Conservation (phyloP, 1,284 basidiomycete genomes). For the Cutaneotrichosporon curvatum region DNA sequence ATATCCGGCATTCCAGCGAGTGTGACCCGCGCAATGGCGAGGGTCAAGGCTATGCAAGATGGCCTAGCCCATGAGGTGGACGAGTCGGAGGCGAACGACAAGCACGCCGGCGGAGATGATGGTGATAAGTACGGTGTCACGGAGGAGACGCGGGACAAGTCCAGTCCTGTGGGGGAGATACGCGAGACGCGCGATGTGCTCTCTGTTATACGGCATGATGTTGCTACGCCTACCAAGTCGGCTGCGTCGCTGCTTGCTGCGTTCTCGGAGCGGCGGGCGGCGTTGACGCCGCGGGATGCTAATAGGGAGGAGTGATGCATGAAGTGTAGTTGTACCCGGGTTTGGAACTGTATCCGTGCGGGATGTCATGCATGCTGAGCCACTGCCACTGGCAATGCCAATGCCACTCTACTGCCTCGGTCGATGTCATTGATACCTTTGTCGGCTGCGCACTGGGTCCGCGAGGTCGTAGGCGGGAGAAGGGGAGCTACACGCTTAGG, state of each 20-base stretch:
- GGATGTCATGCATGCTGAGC: too few species aligned
- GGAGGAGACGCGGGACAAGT: too few species aligned
- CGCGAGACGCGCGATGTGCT: neutral
- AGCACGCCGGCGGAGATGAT: too few species aligned
- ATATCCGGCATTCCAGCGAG: conserved; percentile 13
- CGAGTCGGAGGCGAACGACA: neutral
- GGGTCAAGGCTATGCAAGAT: neutral
- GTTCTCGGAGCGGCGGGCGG: conserved; percentile 3
- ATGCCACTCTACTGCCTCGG: too few species aligned
- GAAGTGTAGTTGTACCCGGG: neutral
- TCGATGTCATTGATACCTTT: too few species aligned
- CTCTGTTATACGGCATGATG: conserved; percentile 13
- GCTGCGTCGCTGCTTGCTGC: conserved; percentile 8
- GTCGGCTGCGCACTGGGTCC: too few species aligned
- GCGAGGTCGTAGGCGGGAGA: too few species aligned
- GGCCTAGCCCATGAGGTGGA: neutral
- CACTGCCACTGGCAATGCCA: too few species aligned
- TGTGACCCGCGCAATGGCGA: conserved; percentile 1
- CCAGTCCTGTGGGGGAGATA: neutral
- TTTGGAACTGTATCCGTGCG: too few species aligned
- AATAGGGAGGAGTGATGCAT: neutral
- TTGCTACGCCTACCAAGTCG: conserved; percentile 10
- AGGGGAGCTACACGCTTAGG: too few species aligned
- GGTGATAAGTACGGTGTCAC: too few species aligned
- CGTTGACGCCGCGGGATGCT: conserved; percentile 8